Percentiles rank a stretch among this genome's conserved stretches.
phyloP scores from a whole-genome alignment of 2,329 filamentous ascomycete species.

The Pseudopyricularia cyperi region DNA sequence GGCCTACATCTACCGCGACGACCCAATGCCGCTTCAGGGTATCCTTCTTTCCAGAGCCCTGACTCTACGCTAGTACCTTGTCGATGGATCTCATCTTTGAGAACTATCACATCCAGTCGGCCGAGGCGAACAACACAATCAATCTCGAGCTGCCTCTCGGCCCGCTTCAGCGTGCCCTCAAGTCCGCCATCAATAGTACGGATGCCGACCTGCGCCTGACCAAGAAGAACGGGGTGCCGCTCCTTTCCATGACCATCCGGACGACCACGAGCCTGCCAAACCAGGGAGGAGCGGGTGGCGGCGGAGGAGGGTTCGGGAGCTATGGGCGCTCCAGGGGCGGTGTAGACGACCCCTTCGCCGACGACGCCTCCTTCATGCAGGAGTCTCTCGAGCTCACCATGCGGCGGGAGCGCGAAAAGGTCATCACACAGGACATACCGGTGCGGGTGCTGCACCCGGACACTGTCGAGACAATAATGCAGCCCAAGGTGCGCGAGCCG shows the following conservation, averaged over 20 bases:
- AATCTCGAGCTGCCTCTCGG: constrained; percentile 91
- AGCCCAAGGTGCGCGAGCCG: constrained; percentile 79
- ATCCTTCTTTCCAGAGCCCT: background rate
- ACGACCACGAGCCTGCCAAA: constrained; percentile 46
- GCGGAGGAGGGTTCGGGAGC: constrained; percentile 23
- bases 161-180: constrained; percentile 79
- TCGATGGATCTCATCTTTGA: constrained; percentile 77
- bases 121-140: constrained; percentile 72
- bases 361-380: constrained; percentile 30
- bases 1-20: too few relatives aligned
- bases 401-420: constrained; percentile 66
- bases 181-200: constrained; percentile 69
- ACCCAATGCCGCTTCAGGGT: background rate
- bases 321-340: constrained; percentile 2
- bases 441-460: constrained; percentile 75
- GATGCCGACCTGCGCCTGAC: constrained; percentile 80
- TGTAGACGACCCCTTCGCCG: constrained; percentile 27
- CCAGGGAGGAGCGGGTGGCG: constrained; percentile 8
- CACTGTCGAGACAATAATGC: constrained; percentile 83
- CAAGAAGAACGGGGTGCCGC: constrained; percentile 77
- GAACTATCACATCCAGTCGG: constrained; percentile 73
- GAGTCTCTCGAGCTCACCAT: constrained; percentile 40
- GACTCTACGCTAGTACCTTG: constrained; percentile 30
- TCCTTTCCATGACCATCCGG: constrained; percentile 82
- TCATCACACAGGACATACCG: constrained; percentile 94